These are phyloP conservation scores for Chalciporus sp. DNA, from an alignment of 1,284 basidiomycete species.

Conservation along the genomic window DNA sequence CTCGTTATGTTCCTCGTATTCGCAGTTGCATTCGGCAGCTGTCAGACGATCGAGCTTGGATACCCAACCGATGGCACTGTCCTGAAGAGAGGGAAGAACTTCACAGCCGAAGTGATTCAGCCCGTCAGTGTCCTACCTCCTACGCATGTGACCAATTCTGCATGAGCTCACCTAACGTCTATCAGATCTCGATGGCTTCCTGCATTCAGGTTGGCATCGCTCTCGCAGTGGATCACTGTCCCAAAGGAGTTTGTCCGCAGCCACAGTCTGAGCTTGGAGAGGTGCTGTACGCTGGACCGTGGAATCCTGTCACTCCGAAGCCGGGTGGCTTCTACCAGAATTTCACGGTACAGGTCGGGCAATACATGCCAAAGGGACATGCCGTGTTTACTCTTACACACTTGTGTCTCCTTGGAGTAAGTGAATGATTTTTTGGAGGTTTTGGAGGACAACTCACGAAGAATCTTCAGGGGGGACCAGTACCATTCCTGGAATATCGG, in stretches of 20 bases:
- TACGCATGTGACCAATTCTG: not conserved
- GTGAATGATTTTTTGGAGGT: not conserved
- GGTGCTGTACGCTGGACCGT: conserved; percentile 11
- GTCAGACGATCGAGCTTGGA: conserved; percentile 18
- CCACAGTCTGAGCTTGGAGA: conserved; percentile 10
- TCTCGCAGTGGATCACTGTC: conserved; percentile 10
- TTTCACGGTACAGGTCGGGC: conserved; percentile 9
- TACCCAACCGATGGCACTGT: conserved; percentile 13
- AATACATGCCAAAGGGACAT: conserved; percentile 1
- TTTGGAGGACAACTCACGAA: not conserved
- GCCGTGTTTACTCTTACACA: conserved; percentile 15
- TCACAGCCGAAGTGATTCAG: conserved; percentile 5
- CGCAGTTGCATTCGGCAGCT: not conserved
- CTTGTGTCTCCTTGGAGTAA: conserved; percentile 10
- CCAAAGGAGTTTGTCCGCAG: conserved; percentile 5
- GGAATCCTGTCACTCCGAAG: conserved; percentile 4
- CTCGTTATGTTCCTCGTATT: not conserved
- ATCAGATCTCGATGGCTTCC: conserved; percentile 8
- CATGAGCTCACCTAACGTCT: not conserved
- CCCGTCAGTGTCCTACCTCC: conserved; percentile 6
- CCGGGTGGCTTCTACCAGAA: conserved; percentile 11
- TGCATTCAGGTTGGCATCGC: conserved; percentile 21
- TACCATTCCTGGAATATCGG: conserved; percentile 12
- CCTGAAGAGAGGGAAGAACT: conserved; percentile 1
- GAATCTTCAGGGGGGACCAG: conserved; percentile 1